Evolutionary conservation across 495 filamentous ascomycete genomes (phyloP).

Genomic region (Peziza echinospora): DNA sequence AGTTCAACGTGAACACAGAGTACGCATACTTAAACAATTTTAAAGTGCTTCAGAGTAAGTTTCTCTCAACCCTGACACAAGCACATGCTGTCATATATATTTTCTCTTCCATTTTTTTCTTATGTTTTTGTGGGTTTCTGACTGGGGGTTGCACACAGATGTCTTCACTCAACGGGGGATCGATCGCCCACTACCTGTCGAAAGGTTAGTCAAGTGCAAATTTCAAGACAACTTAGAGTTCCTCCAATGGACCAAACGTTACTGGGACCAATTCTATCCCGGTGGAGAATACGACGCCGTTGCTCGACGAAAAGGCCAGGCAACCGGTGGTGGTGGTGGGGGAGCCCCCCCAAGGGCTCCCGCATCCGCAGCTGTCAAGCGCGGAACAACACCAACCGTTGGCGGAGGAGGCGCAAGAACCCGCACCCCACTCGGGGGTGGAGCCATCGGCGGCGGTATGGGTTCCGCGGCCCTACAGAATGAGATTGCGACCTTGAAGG

Average conservation of each 20-base stretch:
- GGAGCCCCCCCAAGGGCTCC: constrained; percentile 27
- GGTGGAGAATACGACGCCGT: constrained; percentile 91
- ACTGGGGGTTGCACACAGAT: no score
- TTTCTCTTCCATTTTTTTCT: neutral
- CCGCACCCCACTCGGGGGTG: constrained; percentile 29
- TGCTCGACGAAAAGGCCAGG: constrained; percentile 55
- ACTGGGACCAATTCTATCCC: constrained; percentile 96
- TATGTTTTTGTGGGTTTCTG: no score
- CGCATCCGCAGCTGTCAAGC: constrained; percentile 31
- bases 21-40: constrained; percentile 97
- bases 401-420: constrained; percentile 27
- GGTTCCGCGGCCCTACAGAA: constrained; percentile 46
- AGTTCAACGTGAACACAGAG: constrained; percentile 93
- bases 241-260: constrained; percentile 84
- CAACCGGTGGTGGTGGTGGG: constrained; percentile 33
- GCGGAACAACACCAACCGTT: constrained; percentile 56
- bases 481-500: constrained; percentile 67
- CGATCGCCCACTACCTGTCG: constrained; percentile 70
- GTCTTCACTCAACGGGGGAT: constrained; percentile 65
- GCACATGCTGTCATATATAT: no score
- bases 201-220: constrained; percentile 83
- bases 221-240: constrained; percentile 99
- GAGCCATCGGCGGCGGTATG: constrained; percentile 34
- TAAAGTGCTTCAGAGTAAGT: constrained; percentile 83
- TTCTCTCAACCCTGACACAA: constrained; percentile 1